Evolutionary conservation across 768 basidiomycete genomes (phyloP).

Genomic region (Boletus sp.): DNA sequence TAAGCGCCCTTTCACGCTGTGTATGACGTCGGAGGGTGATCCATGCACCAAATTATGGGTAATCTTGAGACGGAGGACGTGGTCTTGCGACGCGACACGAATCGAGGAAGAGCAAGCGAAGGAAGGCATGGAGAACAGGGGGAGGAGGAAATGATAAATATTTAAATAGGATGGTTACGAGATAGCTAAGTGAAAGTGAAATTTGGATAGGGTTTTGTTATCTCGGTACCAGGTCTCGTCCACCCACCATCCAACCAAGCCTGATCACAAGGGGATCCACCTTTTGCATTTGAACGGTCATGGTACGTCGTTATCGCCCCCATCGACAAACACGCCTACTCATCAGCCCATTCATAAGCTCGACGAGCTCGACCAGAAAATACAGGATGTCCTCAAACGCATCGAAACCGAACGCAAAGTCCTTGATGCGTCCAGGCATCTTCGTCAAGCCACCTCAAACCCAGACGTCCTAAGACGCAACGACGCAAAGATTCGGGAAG

Average conservation of each 20-base stretch:
- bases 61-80: slow-evolving; percentile 44
- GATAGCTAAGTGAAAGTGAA: slow-evolving; percentile 25
- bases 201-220: slow-evolving; percentile 18
- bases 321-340: slow-evolving; percentile 2
- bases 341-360: slow-evolving; percentile 20
- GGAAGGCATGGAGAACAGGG: slow-evolving; percentile 28
- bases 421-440: slow-evolving; percentile 75
- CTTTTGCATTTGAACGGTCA: slow-evolving; percentile 23
- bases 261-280: slow-evolving; percentile 16
- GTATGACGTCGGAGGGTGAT: slow-evolving; percentile 28
- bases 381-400: slow-evolving; percentile 84
- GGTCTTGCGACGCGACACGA: slow-evolving; percentile 43
- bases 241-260: slow-evolving; percentile 18
- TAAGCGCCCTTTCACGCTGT: slow-evolving; percentile 33
- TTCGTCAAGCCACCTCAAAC: slow-evolving; percentile 81
- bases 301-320: slow-evolving; percentile 24
- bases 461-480: slow-evolving; percentile 80
- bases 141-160: slow-evolving; percentile 5
- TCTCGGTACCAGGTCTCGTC: slow-evolving; percentile 30
- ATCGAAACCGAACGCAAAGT: slow-evolving; percentile 93
- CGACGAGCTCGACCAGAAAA: slow-evolving; percentile 85
- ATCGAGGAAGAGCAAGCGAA: slow-evolving; percentile 32
- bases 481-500: slow-evolving; percentile 84
- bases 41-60: slow-evolving; percentile 41
- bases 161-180: slow-evolving; percentile 18